A percentile compares a stretch with the other conserved stretches of the same genome.
phyloP scores from a whole-genome alignment of 805 yeast species.

The Candida adriatica region DNA sequence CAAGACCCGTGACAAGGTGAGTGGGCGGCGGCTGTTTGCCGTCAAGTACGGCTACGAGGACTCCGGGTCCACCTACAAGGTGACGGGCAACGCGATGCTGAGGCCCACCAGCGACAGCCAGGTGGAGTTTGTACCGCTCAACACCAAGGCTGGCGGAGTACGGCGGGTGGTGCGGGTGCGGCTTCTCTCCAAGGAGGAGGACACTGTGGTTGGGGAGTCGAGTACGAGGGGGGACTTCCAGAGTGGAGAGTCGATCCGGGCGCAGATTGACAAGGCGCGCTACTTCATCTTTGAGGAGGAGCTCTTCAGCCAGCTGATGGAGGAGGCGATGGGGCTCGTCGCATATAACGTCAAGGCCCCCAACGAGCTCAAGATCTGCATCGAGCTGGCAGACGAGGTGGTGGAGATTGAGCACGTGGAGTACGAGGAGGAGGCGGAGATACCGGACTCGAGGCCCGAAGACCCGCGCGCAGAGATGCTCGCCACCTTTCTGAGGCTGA shows the following conservation, averaged over 20 bases:
- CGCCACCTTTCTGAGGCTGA: slow-evolving; percentile 27
- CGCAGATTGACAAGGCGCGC: slow-evolving; percentile 61
- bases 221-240: slow-evolving; percentile 14
- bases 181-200: slow-evolving; percentile 47
- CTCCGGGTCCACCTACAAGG: slow-evolving; percentile 69
- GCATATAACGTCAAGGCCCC: slow-evolving; percentile 65
- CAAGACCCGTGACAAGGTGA: slow-evolving; percentile 52
- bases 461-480: slow-evolving; percentile 30
- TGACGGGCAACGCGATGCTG: slow-evolving; percentile 67
- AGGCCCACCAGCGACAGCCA: slow-evolving; percentile 37
- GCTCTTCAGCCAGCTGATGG: slow-evolving; percentile 65
- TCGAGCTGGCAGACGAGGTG: slow-evolving; percentile 59
- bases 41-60: slow-evolving; percentile 90
- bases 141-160: slow-evolving; percentile 29
- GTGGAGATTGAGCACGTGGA: slow-evolving; percentile 66
- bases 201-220: slow-evolving; percentile 54
- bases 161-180: slow-evolving; percentile 52
- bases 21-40: slow-evolving; percentile 52
- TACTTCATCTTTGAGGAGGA: slow-evolving; percentile 83
- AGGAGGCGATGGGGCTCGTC: slow-evolving; percentile 66
- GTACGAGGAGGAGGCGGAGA: slow-evolving; percentile 28
- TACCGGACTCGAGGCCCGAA: slow-evolving; percentile 35
- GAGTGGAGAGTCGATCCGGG: slow-evolving; percentile 34
- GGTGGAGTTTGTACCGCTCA: slow-evolving; percentile 35
- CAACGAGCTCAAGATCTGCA: slow-evolving; percentile 52